These are phyloP conservation scores for Acanthamoeba castellanii DNA, from an alignment of 208 protist species.

Conservation along the genomic window DNA sequence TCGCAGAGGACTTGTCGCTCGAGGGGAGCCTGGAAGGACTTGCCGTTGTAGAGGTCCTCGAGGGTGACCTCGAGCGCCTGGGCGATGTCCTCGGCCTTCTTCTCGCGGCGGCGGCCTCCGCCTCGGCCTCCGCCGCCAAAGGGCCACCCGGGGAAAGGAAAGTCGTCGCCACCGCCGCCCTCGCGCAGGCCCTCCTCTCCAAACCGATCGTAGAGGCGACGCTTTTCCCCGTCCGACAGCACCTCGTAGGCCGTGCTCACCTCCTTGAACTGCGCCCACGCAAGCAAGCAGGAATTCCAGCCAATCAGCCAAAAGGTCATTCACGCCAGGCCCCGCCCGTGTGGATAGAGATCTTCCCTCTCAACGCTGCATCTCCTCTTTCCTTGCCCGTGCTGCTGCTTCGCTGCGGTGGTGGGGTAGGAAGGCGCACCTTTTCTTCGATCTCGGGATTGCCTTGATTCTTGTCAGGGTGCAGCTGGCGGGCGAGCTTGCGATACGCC, in stretches of 20 bases:
- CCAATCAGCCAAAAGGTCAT: too few species aligned
- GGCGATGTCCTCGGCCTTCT: slow-evolving; percentile 93
- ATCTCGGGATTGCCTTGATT: slow-evolving; percentile 87
- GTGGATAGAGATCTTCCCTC: too few species aligned
- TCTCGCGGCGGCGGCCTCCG: not conserved
- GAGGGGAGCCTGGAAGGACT: slow-evolving; percentile 96
- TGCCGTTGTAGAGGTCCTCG: slow-evolving; percentile 98
- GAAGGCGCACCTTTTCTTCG: slow-evolving; percentile 60
- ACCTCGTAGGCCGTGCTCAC: slow-evolving; percentile 98
- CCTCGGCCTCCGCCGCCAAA: not conserved
- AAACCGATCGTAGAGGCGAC: slow-evolving; percentile 97
- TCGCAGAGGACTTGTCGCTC: slow-evolving; percentile 88
- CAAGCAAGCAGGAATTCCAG: not conserved
- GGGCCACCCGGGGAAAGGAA: slow-evolving; percentile 33
- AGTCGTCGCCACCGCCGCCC: slow-evolving; percentile 86
- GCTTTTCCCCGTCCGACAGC: slow-evolving; percentile 97
- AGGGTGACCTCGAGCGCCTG: slow-evolving; percentile 95
- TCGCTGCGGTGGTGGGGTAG: not conserved
- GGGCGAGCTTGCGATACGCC: slow-evolving; percentile 94
- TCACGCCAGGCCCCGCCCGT: too few species aligned
- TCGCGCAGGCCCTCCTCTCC: slow-evolving; percentile 97
- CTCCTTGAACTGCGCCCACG: slow-evolving; percentile 92
- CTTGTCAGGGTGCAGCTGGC: slow-evolving; percentile 95
- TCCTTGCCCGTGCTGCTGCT: too few species aligned
- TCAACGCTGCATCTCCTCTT: too few species aligned